A percentile compares a stretch with the other conserved stretches of the same genome.
Evolutionary conservation across 441 rosid species (phyloP).

Genomic region (Aquilaria agallochum): DNA sequence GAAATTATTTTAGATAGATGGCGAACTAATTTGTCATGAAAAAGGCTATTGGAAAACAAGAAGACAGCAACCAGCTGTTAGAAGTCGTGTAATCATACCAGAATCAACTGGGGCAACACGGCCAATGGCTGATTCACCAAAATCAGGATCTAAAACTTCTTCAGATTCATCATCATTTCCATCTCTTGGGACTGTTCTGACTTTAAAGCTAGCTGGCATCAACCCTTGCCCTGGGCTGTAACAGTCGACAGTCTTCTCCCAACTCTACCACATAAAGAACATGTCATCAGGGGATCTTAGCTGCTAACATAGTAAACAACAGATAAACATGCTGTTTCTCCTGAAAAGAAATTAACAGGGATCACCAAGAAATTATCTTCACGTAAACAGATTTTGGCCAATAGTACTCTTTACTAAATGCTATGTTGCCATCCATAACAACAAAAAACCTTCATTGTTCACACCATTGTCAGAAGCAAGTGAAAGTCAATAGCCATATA

Average conservation of each 20-base stretch:
- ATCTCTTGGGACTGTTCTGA: conserved; percentile 58
- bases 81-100: conserved; percentile 33
- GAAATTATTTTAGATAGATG: background rate
- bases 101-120: conserved; percentile 99
- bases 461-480: no score
- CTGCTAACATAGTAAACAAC: no score
- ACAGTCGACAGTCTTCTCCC: conserved; percentile 99
- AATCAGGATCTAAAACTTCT: conserved; percentile 89
- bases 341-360: background rate
- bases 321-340: no score
- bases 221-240: conserved; percentile 94
- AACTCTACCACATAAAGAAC: conserved; percentile 59
- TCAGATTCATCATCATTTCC: conserved; percentile 60
- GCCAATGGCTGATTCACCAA: conserved; percentile 96
- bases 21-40: background rate
- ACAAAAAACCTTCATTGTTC: background rate
- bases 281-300: conserved; percentile 7
- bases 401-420: no score
- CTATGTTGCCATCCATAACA: no score
- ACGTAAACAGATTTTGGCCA: background rate
- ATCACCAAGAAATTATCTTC: background rate
- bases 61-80: background rate
- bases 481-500: no score
- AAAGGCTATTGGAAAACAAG: background rate
- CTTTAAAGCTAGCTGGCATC: conserved; percentile 99